Evolutionary conservation across 139 green algal genomes (phyloP).

Genomic region (Chloropicon primus): DNA sequence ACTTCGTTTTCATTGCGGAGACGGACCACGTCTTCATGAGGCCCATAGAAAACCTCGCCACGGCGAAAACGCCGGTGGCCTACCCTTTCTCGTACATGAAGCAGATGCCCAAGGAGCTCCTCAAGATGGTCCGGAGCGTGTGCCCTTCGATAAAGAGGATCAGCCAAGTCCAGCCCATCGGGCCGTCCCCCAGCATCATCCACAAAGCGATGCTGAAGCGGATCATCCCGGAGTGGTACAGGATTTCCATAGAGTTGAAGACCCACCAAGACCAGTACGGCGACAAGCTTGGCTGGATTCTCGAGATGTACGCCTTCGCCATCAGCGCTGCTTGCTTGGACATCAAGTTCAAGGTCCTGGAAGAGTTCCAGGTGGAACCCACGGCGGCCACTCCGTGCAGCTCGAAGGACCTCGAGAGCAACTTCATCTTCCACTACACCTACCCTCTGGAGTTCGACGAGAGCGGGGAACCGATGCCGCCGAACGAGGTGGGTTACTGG

Average conservation of each 20-base stretch:
- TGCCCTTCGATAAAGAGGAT: not conserved
- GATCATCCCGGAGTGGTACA: not conserved
- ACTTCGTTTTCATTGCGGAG: not conserved
- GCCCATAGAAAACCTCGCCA: not conserved
- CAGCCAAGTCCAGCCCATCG: not conserved
- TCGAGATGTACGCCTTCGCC: slow-evolving; percentile 12
- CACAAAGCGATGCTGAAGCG: slow-evolving; percentile 1
- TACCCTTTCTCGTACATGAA: slow-evolving; percentile 3
- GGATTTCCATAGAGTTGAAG: slow-evolving; percentile 1
- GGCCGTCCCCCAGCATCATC: slow-evolving; percentile 5
- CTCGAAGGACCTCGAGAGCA: not conserved
- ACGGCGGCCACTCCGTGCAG: not conserved
- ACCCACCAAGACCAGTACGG: not conserved
- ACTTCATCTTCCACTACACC: slow-evolving; percentile 12
- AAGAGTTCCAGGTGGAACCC: slow-evolving; percentile 4
- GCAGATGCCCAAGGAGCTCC: not conserved
- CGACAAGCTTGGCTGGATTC: slow-evolving; percentile 2
- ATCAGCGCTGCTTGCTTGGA: slow-evolving; percentile 1
- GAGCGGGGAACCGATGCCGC: not conserved
- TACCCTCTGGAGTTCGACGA: slow-evolving; percentile 2
- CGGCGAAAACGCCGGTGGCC: not conserved
- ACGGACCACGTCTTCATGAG: slow-evolving; percentile 7
- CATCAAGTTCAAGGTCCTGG: slow-evolving; percentile 4
- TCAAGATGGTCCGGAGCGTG: not conserved
- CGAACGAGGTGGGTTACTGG: not conserved